Evolutionary conservation across 306 rosid genomes (phyloP).

Genomic region (Vachellia collinsii): DNA sequence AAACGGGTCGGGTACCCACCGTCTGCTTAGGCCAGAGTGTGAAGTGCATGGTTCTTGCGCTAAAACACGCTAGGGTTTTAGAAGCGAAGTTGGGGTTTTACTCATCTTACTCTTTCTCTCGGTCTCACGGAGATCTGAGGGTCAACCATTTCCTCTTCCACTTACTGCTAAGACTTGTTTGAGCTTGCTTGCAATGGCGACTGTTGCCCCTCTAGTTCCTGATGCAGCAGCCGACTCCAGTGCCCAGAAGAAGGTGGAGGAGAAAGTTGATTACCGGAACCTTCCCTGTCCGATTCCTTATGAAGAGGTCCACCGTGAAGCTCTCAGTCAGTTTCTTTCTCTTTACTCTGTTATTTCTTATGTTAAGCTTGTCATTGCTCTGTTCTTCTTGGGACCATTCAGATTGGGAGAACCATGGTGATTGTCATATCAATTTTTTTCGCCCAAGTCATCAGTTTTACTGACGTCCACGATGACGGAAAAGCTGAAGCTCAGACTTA

Average conservation of each 20-base stretch:
- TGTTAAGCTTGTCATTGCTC: not conserved
- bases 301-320: conserved; percentile 98
- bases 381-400: not conserved
- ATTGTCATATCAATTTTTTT: not conserved
- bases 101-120: not conserved
- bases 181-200: conserved; percentile 45
- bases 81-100: conserved; percentile 7
- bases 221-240: not conserved
- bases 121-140: conserved; percentile 10
- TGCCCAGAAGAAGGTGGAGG: conserved; percentile 39
- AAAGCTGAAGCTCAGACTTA: not conserved
- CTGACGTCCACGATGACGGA: not conserved
- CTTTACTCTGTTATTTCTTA: not conserved
- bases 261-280: conserved; percentile 70
- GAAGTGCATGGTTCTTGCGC: not conserved
- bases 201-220: conserved; percentile 36
- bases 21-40: not conserved
- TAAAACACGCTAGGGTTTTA: conserved; percentile 26
- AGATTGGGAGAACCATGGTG: not conserved
- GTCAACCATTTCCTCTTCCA: not conserved
- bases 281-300: conserved; percentile 94
- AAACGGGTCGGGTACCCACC: not conserved
- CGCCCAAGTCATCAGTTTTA: not conserved
- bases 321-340: conserved; percentile 63
- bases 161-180: not conserved